Evolutionary conservation across 495 filamentous ascomycete genomes (phyloP).

Genomic region (Penicillium samsonianum): DNA sequence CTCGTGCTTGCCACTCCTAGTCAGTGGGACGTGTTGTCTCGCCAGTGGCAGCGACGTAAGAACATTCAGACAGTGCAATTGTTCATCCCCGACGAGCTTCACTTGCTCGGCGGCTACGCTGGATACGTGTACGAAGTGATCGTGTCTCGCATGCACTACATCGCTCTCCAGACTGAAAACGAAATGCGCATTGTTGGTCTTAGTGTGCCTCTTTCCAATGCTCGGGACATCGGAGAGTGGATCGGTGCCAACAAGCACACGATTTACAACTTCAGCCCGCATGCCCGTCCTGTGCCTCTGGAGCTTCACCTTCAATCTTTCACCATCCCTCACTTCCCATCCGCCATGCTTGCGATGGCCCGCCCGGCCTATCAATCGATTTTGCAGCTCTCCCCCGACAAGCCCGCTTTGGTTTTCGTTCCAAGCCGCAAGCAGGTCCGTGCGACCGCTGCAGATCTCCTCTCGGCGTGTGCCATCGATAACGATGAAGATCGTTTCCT

Average conservation of each 20-base stretch:
- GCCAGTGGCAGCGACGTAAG: conserved; percentile 94
- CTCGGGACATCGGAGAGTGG: conserved; percentile 95
- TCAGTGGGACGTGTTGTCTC: conserved; percentile 95
- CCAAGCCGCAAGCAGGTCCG: conserved; percentile 91
- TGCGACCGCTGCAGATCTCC: conserved; percentile 83
- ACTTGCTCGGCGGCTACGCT: conserved; percentile 86
- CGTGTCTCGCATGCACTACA: conserved; percentile 96
- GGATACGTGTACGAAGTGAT: conserved; percentile 95
- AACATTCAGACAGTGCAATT: conserved; percentile 89
- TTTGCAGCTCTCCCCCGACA: conserved; percentile 79
- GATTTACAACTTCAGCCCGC: conserved; percentile 97
- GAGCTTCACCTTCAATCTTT: conserved; percentile 96
- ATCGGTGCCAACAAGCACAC: conserved; percentile 98
- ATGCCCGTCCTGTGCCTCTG: conserved; percentile 80
- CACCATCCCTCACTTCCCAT: conserved; percentile 94
- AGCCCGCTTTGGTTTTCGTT: conserved; percentile 88
- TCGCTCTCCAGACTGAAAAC: conserved; percentile 82
- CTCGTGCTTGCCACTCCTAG: conserved; percentile 88
- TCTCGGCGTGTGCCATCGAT: conserved; percentile 80
- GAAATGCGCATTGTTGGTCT: conserved; percentile 86
- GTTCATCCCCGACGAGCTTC: conserved; percentile 95
- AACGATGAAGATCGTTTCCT: conserved; percentile 94
- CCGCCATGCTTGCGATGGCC: conserved; percentile 97
- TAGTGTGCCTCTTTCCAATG: conserved; percentile 88
- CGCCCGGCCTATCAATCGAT: conserved; percentile 88